These are phyloP conservation scores for Starmerella sirachaensis DNA, from an alignment of 805 yeast species.

Conservation along the genomic window DNA sequence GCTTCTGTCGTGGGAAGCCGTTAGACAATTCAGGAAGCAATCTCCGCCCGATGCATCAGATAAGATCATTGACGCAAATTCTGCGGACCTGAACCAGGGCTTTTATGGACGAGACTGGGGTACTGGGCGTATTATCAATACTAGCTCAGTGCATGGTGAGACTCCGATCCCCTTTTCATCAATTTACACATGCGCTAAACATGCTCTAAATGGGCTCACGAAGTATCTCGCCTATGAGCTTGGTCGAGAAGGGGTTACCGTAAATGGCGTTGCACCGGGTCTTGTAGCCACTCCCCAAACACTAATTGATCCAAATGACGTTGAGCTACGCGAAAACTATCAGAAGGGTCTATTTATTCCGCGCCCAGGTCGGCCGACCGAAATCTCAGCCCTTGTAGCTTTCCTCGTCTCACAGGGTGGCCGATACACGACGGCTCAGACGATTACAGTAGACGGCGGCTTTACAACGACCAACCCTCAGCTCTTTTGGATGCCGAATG, in stretches of 20 bases:
- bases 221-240: constrained; percentile 14
- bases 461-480: constrained; percentile 15
- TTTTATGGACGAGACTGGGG: constrained; percentile 16
- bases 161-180: constrained; percentile 15
- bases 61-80: neutral
- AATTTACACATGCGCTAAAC: constrained; percentile 15
- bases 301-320: constrained; percentile 14
- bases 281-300: constrained; percentile 17
- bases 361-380: constrained; percentile 19
- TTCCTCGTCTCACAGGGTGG: constrained; percentile 15
- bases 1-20: constrained; percentile 14
- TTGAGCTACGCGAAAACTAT: constrained; percentile 7
- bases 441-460: constrained; percentile 16
- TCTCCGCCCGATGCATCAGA: constrained; percentile 8
- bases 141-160: constrained; percentile 15
- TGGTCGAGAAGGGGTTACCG: constrained; percentile 17
- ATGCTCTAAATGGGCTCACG: constrained; percentile 16
- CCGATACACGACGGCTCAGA: constrained; percentile 16
- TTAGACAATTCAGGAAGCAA: constrained; percentile 13
- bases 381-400: constrained; percentile 10
- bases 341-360: constrained; percentile 6
- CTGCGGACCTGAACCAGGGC: constrained; percentile 12
- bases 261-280: constrained; percentile 18
- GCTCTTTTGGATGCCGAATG: constrained; percentile 14
- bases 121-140: constrained; percentile 16